A percentile compares a stretch with the other conserved stretches of the same genome.
phyloP scores from a whole-genome alignment of 2,329 filamentous ascomycete species.

The Lithohypha guttulata region DNA sequence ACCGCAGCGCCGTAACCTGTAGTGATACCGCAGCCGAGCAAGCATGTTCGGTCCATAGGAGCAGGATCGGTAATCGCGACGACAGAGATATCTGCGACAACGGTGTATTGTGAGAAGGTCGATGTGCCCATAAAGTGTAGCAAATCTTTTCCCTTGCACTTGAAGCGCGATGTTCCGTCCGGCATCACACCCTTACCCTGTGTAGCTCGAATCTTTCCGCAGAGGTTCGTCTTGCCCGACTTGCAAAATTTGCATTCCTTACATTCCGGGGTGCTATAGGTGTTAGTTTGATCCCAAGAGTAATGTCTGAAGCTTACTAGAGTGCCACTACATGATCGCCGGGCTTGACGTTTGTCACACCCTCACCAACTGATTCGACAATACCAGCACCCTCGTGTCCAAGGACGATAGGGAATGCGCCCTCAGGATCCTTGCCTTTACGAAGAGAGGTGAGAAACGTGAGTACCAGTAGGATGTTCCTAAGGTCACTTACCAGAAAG shows the following conservation, averaged over 20 bases:
- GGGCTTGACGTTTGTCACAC: constrained; percentile 85
- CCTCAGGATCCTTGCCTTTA: constrained; percentile 95
- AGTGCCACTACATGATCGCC: constrained; percentile 86
- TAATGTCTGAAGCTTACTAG: constrained; percentile 49
- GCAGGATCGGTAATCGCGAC: constrained; percentile 85
- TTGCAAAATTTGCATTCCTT: constrained; percentile 99
- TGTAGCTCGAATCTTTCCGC: constrained; percentile 95
- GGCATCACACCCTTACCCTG: constrained; percentile 96
- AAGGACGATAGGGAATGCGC: constrained; percentile 78
- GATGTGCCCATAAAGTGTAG: constrained; percentile 99
- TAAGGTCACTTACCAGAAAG: constrained; percentile 95
- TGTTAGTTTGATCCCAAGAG: constrained; percentile 8
- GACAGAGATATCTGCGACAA: constrained; percentile 96
- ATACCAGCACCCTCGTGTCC: constrained; percentile 87
- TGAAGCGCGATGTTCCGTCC: constrained; percentile 90
- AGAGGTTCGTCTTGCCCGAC: constrained; percentile 98
- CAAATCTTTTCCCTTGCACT: constrained; percentile 85
- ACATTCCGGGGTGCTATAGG: constrained; percentile 83
- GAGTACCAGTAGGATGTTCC: no score
- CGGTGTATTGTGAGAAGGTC: constrained; percentile 97
- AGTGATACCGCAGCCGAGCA: constrained; percentile 96
- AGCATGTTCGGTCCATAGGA: constrained; percentile 88
- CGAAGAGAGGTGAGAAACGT: no score
- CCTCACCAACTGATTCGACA: constrained; percentile 88
- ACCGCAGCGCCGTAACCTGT: constrained; percentile 94